Conservation (phyloP, 192 early-diverging fungal genomes). For the Rhizophagus prolifer region DNA sequence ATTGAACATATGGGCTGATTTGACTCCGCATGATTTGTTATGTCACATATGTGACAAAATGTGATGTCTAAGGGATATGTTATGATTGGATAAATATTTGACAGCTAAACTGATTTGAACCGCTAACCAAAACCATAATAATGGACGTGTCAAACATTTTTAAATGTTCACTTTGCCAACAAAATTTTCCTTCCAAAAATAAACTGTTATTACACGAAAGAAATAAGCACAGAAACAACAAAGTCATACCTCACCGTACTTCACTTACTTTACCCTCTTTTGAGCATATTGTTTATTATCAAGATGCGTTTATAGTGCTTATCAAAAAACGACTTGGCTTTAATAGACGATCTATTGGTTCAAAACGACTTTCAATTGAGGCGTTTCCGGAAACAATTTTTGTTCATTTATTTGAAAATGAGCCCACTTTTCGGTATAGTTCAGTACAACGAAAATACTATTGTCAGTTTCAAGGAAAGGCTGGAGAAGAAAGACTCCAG, state of each 20-base stretch:
- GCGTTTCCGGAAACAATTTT: background rate
- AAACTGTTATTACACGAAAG: background rate
- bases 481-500: background rate
- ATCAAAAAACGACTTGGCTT: background rate
- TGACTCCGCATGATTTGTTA: too few relatives aligned
- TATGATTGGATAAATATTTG: too few relatives aligned
- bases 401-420: slow-evolving; percentile 3
- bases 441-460: background rate
- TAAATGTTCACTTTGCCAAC: background rate
- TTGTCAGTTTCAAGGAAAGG: background rate
- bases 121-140: too few relatives aligned
- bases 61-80: too few relatives aligned
- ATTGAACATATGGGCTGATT: too few relatives aligned
- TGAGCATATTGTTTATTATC: background rate
- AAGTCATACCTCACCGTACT: background rate
- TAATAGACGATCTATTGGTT: background rate
- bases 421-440: background rate
- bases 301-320: too few relatives aligned
- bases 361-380: background rate
- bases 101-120: too few relatives aligned
- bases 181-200: background rate
- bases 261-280: background rate
- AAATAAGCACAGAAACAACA: background rate
- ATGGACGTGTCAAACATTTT: too few relatives aligned
- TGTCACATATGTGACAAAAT: too few relatives aligned